Evolutionary conservation across 75 land plant genomes (phyloP).

Genomic region (Pseudotsuga menziesii): DNA sequence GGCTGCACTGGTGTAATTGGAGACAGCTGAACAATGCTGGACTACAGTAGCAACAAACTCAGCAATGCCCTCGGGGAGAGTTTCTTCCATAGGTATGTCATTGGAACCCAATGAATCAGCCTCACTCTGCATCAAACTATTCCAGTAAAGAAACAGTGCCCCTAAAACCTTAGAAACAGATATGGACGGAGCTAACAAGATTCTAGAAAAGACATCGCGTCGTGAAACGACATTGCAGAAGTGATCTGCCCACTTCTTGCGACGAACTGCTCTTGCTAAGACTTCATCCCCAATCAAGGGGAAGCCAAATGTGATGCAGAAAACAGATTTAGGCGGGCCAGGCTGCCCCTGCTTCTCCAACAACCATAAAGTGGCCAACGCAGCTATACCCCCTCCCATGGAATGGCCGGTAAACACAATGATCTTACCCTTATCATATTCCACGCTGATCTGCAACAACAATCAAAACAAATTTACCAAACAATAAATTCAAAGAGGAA

Average conservation of each 20-base stretch:
- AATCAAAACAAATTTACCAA: no score
- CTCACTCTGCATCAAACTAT: background rate
- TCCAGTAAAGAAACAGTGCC: slow-evolving; percentile 23
- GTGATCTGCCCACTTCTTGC: slow-evolving; percentile 41
- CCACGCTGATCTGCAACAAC: no score
- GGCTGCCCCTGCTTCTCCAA: slow-evolving; percentile 1
- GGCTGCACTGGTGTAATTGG: slow-evolving; percentile 32
- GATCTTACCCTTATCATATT: no score
- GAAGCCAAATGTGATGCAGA: slow-evolving; percentile 63
- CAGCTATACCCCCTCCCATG: slow-evolving; percentile 48
- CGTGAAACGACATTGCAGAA: slow-evolving; percentile 44
- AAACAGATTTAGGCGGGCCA: background rate
- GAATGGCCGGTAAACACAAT: slow-evolving; percentile 65
- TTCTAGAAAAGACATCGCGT: slow-evolving; percentile 51
- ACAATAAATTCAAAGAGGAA: no score
- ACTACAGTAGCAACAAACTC: slow-evolving; percentile 23
- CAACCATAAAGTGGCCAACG: slow-evolving; percentile 50
- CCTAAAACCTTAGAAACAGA: slow-evolving; percentile 21
- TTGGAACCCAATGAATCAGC: background rate
- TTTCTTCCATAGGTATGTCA: background rate
- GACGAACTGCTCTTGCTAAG: slow-evolving; percentile 30
- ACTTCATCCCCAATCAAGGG: slow-evolving; percentile 53
- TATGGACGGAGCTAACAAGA: slow-evolving; percentile 40
- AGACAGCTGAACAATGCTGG: slow-evolving; percentile 23
- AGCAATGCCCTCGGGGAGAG: background rate